Conservation (phyloP, 805 yeast genomes). For the Candida verbasci region DNA sequence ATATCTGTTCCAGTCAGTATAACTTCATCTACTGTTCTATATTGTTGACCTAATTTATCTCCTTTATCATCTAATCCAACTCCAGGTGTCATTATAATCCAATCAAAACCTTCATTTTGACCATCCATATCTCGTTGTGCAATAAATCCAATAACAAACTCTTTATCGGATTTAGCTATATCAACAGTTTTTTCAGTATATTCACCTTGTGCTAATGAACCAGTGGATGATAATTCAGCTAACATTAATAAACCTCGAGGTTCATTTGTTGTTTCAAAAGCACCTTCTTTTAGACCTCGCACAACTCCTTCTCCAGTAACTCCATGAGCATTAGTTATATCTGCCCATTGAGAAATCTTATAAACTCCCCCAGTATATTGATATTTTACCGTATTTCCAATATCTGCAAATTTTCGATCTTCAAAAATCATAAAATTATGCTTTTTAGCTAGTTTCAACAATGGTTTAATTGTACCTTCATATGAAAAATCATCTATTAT, state of each 20-base stretch:
- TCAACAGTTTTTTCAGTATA: constrained; percentile 86
- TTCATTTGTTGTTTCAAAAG: constrained; percentile 62
- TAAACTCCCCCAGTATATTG: constrained; percentile 90
- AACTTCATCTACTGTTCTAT: constrained; percentile 86
- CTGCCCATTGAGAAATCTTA: constrained; percentile 91
- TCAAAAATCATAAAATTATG: constrained; percentile 91
- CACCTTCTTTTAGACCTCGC: constrained; percentile 79
- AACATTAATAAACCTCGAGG: constrained; percentile 91
- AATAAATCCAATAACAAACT: constrained; percentile 93
- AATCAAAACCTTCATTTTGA: constrained; percentile 80
- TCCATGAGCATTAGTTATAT: constrained; percentile 96
- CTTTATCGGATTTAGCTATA: constrained; percentile 80
- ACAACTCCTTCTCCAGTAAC: constrained; percentile 95
- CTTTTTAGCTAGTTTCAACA: constrained; percentile 66
- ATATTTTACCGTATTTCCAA: constrained; percentile 93
- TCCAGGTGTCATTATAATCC: constrained; percentile 98
- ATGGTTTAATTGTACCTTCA: constrained; percentile 74
- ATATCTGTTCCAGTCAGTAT: constrained; percentile 84
- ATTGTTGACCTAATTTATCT: constrained; percentile 93
- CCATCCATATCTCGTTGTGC: constrained; percentile 90
- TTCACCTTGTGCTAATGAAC: constrained; percentile 88
- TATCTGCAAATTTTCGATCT: constrained; percentile 97
- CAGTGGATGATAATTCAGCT: constrained; percentile 92
- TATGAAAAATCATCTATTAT: constrained; percentile 83
- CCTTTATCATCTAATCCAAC: constrained; percentile 97